phyloP scores from a whole-genome alignment of 2,329 filamentous ascomycete species.

The Colletotrichum coccodes region DNA sequence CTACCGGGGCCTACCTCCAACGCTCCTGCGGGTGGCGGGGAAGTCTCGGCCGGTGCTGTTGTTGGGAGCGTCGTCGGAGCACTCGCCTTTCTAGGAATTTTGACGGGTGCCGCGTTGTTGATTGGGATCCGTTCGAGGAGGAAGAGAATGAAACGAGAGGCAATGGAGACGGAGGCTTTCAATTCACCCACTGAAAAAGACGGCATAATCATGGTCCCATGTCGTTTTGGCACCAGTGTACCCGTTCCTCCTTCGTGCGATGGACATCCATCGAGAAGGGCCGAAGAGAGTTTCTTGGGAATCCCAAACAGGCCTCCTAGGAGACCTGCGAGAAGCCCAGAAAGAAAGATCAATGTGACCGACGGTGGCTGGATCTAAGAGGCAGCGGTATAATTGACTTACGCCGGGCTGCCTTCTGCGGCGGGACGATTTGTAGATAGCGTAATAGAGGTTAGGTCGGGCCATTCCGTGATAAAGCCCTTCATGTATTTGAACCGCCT shows the following conservation, averaged over 20 bases:
- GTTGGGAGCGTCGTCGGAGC: constrained; percentile 16
- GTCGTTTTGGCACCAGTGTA: no score
- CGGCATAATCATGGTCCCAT: neutral
- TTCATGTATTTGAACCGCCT: no score
- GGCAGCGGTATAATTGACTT: neutral
- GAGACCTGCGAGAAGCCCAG: neutral
- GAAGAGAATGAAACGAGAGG: neutral
- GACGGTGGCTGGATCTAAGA: neutral
- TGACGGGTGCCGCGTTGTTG: neutral
- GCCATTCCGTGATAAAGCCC: no score
- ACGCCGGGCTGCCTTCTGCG: fast-evolving
- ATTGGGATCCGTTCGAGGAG: constrained; percentile 2
- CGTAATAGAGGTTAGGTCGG: no score
- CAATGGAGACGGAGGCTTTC: neutral
- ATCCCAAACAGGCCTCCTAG: neutral
- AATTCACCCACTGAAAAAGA: neutral
- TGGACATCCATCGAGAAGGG: neutral
- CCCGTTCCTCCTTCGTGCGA: neutral
- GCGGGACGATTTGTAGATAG: no score
- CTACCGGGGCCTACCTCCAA: neutral
- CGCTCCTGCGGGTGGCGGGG: neutral
- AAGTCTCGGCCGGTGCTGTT: neutral
- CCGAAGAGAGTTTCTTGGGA: neutral
- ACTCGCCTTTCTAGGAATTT: constrained; percentile 7
- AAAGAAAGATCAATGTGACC: neutral